These are phyloP conservation scores for Penicillium sp. DNA, from an alignment of 2,329 filamentous ascomycete genomes.

Conservation along the genomic window DNA sequence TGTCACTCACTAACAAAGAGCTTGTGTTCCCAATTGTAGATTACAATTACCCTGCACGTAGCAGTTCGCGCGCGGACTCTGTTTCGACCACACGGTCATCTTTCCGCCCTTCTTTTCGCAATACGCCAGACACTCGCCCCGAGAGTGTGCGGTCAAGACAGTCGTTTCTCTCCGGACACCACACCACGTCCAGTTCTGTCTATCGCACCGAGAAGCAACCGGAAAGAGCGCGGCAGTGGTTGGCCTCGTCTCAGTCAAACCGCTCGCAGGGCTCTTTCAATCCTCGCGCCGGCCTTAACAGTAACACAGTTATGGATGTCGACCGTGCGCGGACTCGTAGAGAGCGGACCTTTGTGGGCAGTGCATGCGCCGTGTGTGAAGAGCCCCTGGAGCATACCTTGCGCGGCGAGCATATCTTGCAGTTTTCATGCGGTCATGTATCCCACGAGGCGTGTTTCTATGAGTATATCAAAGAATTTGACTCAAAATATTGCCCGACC, in stretches of 20 bases:
- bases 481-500: constrained; percentile 88
- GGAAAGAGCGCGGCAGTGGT: constrained; percentile 16
- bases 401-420: constrained; percentile 86
- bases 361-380: constrained; percentile 92
- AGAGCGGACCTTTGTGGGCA: constrained; percentile 92
- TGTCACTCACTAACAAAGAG: constrained; percentile 8
- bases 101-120: constrained; percentile 10
- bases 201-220: constrained; percentile 19
- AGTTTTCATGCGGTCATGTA: constrained; percentile 95
- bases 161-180: constrained; percentile 10
- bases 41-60: not conserved
- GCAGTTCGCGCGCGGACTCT: constrained; percentile 8
- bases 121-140: constrained; percentile 1
- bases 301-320: constrained; percentile 65
- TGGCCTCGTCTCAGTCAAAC: constrained; percentile 25
- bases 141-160: constrained; percentile 10
- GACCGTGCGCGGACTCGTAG: constrained; percentile 76
- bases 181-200: constrained; percentile 10
- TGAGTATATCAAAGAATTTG: constrained; percentile 93
- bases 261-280: constrained; percentile 34
- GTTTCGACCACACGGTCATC: constrained; percentile 12
- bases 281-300: constrained; percentile 39
- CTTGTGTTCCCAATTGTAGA: constrained; percentile 1
- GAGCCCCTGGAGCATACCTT: constrained; percentile 94
- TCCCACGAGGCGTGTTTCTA: constrained; percentile 98